Percentiles rank a stretch among this genome's conserved stretches.
Evolutionary conservation across 164 flowering plant species (phyloP).

Genomic region (Chimonanthus praecox): DNA sequence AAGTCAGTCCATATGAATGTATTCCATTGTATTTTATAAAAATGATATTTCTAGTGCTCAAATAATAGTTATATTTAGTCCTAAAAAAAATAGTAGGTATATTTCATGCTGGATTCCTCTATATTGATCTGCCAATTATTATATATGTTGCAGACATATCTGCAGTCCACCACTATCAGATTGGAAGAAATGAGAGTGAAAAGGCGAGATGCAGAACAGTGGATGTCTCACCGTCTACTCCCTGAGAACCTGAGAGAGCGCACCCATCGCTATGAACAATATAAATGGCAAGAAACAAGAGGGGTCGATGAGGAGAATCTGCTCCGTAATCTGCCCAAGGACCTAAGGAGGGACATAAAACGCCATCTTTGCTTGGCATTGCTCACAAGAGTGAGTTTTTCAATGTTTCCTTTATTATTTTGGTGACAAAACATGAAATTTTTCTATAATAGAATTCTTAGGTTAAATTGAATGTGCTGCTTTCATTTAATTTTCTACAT

Average conservation of each 20-base stretch:
- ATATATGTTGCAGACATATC: slow-evolving; percentile 39
- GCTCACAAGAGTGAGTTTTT: slow-evolving; percentile 40
- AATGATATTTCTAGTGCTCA: no score
- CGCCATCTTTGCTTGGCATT: slow-evolving; percentile 56
- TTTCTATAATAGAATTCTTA: no score
- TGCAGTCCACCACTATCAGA: slow-evolving; percentile 56
- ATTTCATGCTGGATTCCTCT: not conserved
- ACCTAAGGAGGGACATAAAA: slow-evolving; percentile 60
- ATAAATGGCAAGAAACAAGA: slow-evolving; percentile 63
- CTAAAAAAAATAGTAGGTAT: not conserved
- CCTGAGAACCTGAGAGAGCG: slow-evolving; percentile 52
- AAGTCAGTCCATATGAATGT: not conserved
- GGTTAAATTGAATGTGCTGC: no score
- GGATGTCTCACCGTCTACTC: slow-evolving; percentile 67
- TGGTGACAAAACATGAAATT: not conserved
- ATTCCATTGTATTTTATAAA: not conserved
- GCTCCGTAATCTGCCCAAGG: slow-evolving; percentile 50
- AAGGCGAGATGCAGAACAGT: slow-evolving; percentile 63
- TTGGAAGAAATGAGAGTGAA: slow-evolving; percentile 67
- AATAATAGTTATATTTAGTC: no score
- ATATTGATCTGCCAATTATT: not conserved
- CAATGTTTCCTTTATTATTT: not conserved
- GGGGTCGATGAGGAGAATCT: slow-evolving; percentile 63
- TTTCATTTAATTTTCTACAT: no score
- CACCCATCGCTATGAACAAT: slow-evolving; percentile 56